Base-by-base conservation (phyloP, 2,329 filamentous ascomycete genomes). In the Aureobasidium vineae region DNA sequence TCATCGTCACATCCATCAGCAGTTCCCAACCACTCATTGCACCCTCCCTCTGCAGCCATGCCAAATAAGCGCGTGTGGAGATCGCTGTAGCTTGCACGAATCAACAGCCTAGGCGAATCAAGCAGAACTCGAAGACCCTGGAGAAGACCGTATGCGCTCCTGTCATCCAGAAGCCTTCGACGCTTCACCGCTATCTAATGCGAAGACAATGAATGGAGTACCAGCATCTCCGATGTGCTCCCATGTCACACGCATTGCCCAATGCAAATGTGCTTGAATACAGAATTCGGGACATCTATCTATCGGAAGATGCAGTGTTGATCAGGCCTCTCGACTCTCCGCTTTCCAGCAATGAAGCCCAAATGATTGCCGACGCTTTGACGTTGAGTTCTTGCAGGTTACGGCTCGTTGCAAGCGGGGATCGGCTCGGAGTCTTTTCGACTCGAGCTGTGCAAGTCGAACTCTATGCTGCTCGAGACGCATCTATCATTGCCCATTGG, bases 1-100 rank as follows among this genome's bases (percentile, higher is more conserved):
- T 21, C 16, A 11, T 61, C 45, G 23, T 66, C 64, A 66, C 64
- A 47, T 66, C 45, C 33, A 33, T 53, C 53, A 43, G 28, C n/a
- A n/a, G 28, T 16, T 26, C 41, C 53, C 54, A 45, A 36, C 64
- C 64, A 66, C 33, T 66, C 54, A n/a, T 41, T 66, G 6, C 36
- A 43, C 19, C 52, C 36, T 57, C 45, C 19, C 21, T 56, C 50
- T 60, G 50, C 52, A 52, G 36, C 23, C 23, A 54, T 66, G 33
- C 26, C 41, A 57, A 16, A 43, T 28, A 59, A 57, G 64, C 64
- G 64, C 64, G 45, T 60, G 41, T 13, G 36, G 3, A 16, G 13
- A 8, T 66, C 64, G 64, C 33, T 36, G 50, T n/a, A 15, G 28
- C 33, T 36, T 50, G 53, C 36, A 59, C 49, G 19, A 28, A 36